Evolutionary conservation across 805 yeast genomes (phyloP).

Genomic region (Blastobotrys parvus): DNA sequence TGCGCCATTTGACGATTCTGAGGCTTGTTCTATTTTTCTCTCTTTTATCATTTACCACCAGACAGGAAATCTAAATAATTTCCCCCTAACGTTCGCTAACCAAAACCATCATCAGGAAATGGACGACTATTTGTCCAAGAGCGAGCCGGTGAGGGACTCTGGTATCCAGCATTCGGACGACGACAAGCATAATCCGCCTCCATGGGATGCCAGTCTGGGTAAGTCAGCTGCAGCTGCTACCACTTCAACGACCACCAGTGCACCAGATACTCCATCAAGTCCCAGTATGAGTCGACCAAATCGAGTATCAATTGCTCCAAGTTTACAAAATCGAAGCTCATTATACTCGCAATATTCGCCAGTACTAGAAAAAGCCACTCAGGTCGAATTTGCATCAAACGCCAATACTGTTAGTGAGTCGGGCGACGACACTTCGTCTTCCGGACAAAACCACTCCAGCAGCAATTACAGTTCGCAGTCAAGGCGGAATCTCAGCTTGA

Average conservation of each 20-base stretch:
- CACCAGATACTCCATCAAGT: too few relatives aligned
- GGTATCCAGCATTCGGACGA: slow-evolving; percentile 1
- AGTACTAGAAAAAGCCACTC: slow-evolving; percentile 16
- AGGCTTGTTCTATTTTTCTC: background rate
- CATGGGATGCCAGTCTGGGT: too few relatives aligned
- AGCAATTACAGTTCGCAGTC: slow-evolving; percentile 5
- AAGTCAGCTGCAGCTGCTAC: too few relatives aligned
- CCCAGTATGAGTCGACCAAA: background rate
- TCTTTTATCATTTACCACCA: background rate
- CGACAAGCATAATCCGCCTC: too few relatives aligned
- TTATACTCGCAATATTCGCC: slow-evolving; percentile 15
- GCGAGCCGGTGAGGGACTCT: background rate
- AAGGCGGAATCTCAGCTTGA: slow-evolving; percentile 4
- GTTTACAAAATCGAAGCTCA: background rate
- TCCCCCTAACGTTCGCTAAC: background rate
- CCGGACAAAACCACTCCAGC: background rate
- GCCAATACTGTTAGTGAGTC: background rate
- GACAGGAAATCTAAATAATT: too few relatives aligned
- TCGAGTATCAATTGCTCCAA: slow-evolving; percentile 1
- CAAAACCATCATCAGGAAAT: slow-evolving; percentile 1
- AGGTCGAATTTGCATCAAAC: slow-evolving; percentile 9
- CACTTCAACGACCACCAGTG: too few relatives aligned
- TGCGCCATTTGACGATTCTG: background rate
- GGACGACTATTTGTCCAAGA: slow-evolving; percentile 3
- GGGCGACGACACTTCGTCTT: background rate